Conservation (phyloP, 2,329 filamentous ascomycete species). For the Aureobasidium zeae region DNA sequence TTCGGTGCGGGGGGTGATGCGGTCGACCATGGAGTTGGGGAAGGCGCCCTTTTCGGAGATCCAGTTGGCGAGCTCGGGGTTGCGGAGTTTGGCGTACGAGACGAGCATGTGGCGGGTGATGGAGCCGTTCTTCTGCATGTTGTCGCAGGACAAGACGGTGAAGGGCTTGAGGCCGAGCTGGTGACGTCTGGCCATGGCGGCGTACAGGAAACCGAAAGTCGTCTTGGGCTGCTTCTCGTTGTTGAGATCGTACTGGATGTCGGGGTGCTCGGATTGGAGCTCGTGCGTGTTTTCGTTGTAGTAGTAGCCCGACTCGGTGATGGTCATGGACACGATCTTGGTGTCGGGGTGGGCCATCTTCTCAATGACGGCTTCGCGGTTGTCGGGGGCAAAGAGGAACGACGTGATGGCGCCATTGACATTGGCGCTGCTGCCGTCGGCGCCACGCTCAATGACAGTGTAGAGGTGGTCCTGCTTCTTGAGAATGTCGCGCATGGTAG, state of each 20-base stretch:
- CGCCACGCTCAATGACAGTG: slow-evolving; percentile 47
- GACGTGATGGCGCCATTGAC: slow-evolving; percentile 46
- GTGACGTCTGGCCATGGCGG: slow-evolving; percentile 40
- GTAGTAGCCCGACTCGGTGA: slow-evolving; percentile 49
- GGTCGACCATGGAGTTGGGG: slow-evolving; percentile 49
- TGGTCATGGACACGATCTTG: slow-evolving; percentile 47
- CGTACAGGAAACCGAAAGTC: slow-evolving; percentile 46
- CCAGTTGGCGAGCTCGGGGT: slow-evolving; percentile 43
- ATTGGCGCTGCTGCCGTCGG: slow-evolving; percentile 40
- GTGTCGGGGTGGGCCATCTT: slow-evolving; percentile 49
- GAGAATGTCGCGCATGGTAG: slow-evolving; percentile 43
- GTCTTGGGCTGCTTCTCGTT: slow-evolving; percentile 38
- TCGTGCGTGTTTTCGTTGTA: slow-evolving; percentile 51
- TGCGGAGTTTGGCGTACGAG: slow-evolving; percentile 41
- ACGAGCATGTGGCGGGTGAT: slow-evolving; percentile 45
- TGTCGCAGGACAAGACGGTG: slow-evolving; percentile 48
- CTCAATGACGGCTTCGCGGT: slow-evolving; percentile 43
- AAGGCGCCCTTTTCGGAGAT: slow-evolving; percentile 41
- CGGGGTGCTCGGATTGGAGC: slow-evolving; percentile 40
- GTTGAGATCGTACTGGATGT: slow-evolving; percentile 42
- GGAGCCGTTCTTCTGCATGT: slow-evolving; percentile 49
- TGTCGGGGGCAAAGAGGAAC: slow-evolving; percentile 44
- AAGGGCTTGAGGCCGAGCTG: slow-evolving; percentile 42
- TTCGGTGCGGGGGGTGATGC: slow-evolving; percentile 45
- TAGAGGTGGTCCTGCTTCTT: slow-evolving; percentile 43